Evolutionary conservation across 305 asterid genomes (phyloP).

Genomic region (Fraxinus floribunda): DNA sequence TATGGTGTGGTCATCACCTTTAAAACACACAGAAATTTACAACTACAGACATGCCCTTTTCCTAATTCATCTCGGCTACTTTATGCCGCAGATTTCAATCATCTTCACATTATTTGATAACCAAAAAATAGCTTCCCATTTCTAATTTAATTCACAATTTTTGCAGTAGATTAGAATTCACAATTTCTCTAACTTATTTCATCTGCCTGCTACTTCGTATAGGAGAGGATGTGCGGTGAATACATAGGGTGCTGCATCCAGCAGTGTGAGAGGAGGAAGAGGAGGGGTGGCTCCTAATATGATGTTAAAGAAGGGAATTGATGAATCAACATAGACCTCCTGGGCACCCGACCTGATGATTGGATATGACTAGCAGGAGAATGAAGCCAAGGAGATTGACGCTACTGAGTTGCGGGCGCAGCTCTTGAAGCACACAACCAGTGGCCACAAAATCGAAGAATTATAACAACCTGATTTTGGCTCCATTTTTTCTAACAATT

Average conservation of each 20-base stretch:
- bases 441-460: constrained; percentile 9
- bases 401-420: constrained; percentile 56
- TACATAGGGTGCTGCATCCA: no score
- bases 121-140: neutral
- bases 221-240: no score
- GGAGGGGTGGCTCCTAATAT: neutral
- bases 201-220: neutral
- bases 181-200: neutral
- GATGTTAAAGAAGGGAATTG: constrained; percentile 36
- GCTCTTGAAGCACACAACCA: constrained; percentile 44
- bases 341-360: constrained; percentile 84
- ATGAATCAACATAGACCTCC: constrained; percentile 49
- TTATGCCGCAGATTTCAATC: neutral
- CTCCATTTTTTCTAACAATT: neutral
- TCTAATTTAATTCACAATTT: no score
- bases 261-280: no score
- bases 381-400: constrained; percentile 44
- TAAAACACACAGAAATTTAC: no score
- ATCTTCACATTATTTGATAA: neutral
- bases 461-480: neutral
- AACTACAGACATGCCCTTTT: no score
- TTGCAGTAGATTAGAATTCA: no score
- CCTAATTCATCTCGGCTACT: neutral
- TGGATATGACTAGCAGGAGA: constrained; percentile 62
- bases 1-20: no score